These are phyloP conservation scores for Beauveria caledonica DNA, from an alignment of 2,329 filamentous ascomycete genomes.

Conservation along the genomic window DNA sequence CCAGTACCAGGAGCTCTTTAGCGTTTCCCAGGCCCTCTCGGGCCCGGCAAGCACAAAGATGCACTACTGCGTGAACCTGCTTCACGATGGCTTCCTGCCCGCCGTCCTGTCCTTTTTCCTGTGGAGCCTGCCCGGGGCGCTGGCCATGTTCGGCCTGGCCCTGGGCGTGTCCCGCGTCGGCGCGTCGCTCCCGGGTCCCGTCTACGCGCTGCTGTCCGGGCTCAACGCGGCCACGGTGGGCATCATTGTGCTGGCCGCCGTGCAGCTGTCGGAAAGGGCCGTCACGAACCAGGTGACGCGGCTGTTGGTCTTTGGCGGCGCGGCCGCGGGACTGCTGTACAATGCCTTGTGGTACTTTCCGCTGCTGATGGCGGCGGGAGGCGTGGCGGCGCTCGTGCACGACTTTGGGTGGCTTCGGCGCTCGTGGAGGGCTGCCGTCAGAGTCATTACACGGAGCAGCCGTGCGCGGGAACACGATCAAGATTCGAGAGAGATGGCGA, in stretches of 20 bases:
- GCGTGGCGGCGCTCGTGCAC: slow-evolving; percentile 43
- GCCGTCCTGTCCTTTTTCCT: slow-evolving; percentile 53
- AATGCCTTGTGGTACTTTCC: slow-evolving; percentile 72
- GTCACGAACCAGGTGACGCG: slow-evolving; percentile 57
- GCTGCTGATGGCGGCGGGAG: slow-evolving; percentile 48
- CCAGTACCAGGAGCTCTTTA: slow-evolving; percentile 66
- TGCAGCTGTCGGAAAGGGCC: slow-evolving; percentile 58
- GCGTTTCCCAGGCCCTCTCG: slow-evolving; percentile 57
- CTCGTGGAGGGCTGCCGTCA: slow-evolving; percentile 1
- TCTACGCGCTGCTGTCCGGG: slow-evolving; percentile 62
- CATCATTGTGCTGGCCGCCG: slow-evolving; percentile 61
- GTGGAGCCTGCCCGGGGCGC: slow-evolving; percentile 61
- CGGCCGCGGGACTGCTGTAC: slow-evolving; percentile 58
- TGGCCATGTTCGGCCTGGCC: slow-evolving; percentile 61
- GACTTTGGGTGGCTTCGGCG: slow-evolving; percentile 46
- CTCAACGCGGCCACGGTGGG: slow-evolving; percentile 67
- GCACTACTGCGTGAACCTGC: slow-evolving; percentile 57
- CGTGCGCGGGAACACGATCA: background rate
- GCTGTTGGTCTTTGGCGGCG: slow-evolving; percentile 55
- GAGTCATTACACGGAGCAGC: background rate
- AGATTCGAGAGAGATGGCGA: background rate
- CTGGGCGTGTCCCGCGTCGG: slow-evolving; percentile 55
- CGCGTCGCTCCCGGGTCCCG: slow-evolving; percentile 49
- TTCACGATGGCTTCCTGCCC: slow-evolving; percentile 50
- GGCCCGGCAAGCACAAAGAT: slow-evolving; percentile 66